Conservation (phyloP, 352 stramenopile genomes). For the Pythium sukuiense region DNA sequence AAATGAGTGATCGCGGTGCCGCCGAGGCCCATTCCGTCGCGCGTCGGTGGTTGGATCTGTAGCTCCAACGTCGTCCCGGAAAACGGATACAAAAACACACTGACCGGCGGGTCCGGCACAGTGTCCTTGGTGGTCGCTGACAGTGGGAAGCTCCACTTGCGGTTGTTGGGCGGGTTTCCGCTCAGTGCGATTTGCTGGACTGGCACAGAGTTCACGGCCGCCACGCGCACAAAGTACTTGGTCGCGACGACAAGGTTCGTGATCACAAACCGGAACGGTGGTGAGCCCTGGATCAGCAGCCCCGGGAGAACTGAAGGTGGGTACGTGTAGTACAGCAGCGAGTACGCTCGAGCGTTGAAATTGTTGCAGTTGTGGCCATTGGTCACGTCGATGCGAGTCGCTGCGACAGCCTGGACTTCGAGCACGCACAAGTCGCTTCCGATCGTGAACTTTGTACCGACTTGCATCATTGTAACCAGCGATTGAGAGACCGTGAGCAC, state of each 20-base stretch:
- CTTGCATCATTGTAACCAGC: slow-evolving; percentile 29
- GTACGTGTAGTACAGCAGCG: slow-evolving; percentile 67
- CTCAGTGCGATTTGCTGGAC: slow-evolving; percentile 82
- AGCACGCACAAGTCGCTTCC: slow-evolving; percentile 53
- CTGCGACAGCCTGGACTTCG: slow-evolving; percentile 22
- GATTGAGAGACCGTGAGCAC: slow-evolving; percentile 42
- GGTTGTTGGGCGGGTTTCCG: slow-evolving; percentile 85
- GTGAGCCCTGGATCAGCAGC: slow-evolving; percentile 62
- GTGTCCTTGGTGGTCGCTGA: slow-evolving; percentile 80
- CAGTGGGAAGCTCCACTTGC: slow-evolving; percentile 87
- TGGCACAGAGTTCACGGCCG: slow-evolving; percentile 88
- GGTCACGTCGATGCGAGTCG: slow-evolving; percentile 26
- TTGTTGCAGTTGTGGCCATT: slow-evolving; percentile 35
- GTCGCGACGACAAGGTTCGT: slow-evolving; percentile 54
- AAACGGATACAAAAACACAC: slow-evolving; percentile 56
- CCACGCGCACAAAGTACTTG: slow-evolving; percentile 92
- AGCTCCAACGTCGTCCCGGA: slow-evolving; percentile 68
- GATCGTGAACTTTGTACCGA: slow-evolving; percentile 51
- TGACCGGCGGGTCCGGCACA: slow-evolving; percentile 69
- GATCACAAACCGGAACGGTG: slow-evolving; percentile 84
- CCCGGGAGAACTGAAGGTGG: slow-evolving; percentile 50
- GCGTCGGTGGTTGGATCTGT: slow-evolving; percentile 66
- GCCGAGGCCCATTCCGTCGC: slow-evolving; percentile 56
- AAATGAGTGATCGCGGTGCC: slow-evolving; percentile 51
- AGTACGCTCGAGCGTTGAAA: slow-evolving; percentile 49